These are phyloP conservation scores for Wickerhamiella azymoides DNA, from an alignment of 805 yeast species.

Conservation along the genomic window DNA sequence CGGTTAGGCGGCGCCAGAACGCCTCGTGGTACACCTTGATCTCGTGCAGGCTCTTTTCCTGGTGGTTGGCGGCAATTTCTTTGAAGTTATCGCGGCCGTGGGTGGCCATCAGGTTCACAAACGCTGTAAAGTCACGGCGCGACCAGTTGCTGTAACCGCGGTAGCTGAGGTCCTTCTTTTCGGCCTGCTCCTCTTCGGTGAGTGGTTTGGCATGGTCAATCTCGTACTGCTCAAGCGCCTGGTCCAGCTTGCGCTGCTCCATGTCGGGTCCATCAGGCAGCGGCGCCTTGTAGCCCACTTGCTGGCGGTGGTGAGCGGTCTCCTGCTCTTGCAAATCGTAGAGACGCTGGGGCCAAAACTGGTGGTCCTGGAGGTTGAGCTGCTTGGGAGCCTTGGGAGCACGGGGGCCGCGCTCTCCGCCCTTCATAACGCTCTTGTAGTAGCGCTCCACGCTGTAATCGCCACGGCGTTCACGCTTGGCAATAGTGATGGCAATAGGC, in stretches of 20 bases:
- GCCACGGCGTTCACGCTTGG: slow-evolving; percentile 39
- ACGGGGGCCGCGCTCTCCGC: slow-evolving; percentile 37
- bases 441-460: slow-evolving; percentile 82
- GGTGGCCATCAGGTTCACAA: slow-evolving; percentile 58
- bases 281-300: slow-evolving; percentile 50
- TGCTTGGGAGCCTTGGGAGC: slow-evolving; percentile 81
- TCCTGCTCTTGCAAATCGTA: slow-evolving; percentile 70
- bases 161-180: slow-evolving; percentile 40
- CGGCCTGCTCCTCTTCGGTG: slow-evolving; percentile 63
- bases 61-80: slow-evolving; percentile 65
- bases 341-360: slow-evolving; percentile 69
- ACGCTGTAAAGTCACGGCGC: slow-evolving; percentile 74
- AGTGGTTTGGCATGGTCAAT: slow-evolving; percentile 66
- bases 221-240: slow-evolving; percentile 51
- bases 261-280: slow-evolving; percentile 38
- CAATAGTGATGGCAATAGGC: slow-evolving; percentile 59
- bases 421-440: slow-evolving; percentile 58
- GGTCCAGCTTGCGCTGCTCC: slow-evolving; percentile 32
- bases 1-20: slow-evolving; percentile 68
- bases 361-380: slow-evolving; percentile 73
- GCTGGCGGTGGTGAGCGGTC: slow-evolving; percentile 59
- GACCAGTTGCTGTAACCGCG: slow-evolving; percentile 77
- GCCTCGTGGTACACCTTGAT: slow-evolving; percentile 60
- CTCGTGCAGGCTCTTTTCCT: slow-evolving; percentile 68
- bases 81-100: slow-evolving; percentile 66